A percentile compares a stretch with the other conserved stretches of the same genome.
phyloP scores from a whole-genome alignment of 345 rosid genomes.

The Heritiera fomes region DNA sequence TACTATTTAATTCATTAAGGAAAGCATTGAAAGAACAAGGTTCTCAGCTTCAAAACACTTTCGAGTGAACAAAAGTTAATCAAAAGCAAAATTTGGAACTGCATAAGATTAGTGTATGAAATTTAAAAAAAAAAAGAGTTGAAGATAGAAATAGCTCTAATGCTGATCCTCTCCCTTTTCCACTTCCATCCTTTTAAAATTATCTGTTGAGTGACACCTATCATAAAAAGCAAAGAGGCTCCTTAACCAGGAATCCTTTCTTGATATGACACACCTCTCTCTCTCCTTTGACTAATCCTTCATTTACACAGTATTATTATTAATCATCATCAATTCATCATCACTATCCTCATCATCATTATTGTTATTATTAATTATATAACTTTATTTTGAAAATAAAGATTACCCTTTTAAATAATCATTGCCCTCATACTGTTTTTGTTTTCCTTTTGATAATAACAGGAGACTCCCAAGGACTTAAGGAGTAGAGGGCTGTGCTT shows the following conservation, averaged over 20 bases:
- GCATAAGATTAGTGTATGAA: not conserved
- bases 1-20: constrained; percentile 17
- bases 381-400: not conserved
- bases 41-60: constrained; percentile 37
- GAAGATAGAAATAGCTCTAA: constrained; percentile 14
- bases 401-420: not conserved
- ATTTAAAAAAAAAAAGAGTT: not conserved
- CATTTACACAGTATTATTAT: not conserved
- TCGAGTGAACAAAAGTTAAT: constrained; percentile 22
- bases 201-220: constrained; percentile 40
- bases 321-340: constrained; percentile 16
- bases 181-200: constrained; percentile 3
- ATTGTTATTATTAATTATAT: not conserved
- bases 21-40: constrained; percentile 36
- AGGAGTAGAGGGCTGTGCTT: constrained; percentile 82
- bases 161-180: not conserved
- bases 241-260: constrained; percentile 30
- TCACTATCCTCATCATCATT: not conserved
- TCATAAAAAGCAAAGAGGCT: constrained; percentile 40
- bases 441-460: constrained; percentile 13
- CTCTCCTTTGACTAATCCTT: constrained; percentile 29
- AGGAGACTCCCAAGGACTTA: constrained; percentile 51
- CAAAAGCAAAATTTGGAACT: constrained; percentile 21
- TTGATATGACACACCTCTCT: constrained; percentile 12
- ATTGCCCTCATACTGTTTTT: not conserved